phyloP scores from a whole-genome alignment of 768 basidiomycete genomes.

The Leccinellum luteum region DNA sequence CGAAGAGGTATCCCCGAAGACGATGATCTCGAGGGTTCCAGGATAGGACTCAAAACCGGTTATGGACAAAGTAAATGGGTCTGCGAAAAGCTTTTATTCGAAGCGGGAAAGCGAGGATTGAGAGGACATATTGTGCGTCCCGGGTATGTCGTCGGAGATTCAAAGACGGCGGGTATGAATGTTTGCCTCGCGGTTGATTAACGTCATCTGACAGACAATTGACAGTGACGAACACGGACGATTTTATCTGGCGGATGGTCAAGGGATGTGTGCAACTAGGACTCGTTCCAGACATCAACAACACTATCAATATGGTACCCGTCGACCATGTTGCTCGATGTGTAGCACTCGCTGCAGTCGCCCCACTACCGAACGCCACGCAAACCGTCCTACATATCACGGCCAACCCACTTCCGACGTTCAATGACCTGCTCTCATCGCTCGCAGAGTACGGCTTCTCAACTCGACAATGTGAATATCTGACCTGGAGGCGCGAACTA shows the following conservation, averaged over 20 bases:
- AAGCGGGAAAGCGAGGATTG: constrained; percentile 85
- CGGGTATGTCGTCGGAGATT: constrained; percentile 95
- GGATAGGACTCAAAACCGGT: constrained; percentile 73
- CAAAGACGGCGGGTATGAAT: constrained; percentile 72
- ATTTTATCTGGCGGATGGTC: constrained; percentile 97
- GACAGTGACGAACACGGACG: constrained; percentile 95
- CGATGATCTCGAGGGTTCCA: constrained; percentile 87
- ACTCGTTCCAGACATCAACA: constrained; percentile 94
- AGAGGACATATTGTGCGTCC: constrained; percentile 86
- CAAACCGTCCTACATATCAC: constrained; percentile 79
- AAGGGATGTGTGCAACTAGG: constrained; percentile 99
- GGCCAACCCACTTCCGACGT: constrained; percentile 83
- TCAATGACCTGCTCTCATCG: constrained; percentile 79
- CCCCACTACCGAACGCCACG: constrained; percentile 45
- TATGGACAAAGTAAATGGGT: constrained; percentile 99
- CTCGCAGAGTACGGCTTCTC: constrained; percentile 78
- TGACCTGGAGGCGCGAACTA: constrained; percentile 86
- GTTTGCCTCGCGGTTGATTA: background rate
- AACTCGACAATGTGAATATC: constrained; percentile 79
- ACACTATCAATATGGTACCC: constrained; percentile 97
- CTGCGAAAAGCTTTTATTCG: constrained; percentile 89
- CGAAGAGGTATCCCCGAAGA: constrained; percentile 77
- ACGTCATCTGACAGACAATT: constrained; percentile 1
- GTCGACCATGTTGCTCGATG: constrained; percentile 94
- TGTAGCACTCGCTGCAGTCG: constrained; percentile 68